Evolutionary conservation across 192 early-diverging fungal genomes (phyloP).

Genomic region (Pilobolus umbonatus): DNA sequence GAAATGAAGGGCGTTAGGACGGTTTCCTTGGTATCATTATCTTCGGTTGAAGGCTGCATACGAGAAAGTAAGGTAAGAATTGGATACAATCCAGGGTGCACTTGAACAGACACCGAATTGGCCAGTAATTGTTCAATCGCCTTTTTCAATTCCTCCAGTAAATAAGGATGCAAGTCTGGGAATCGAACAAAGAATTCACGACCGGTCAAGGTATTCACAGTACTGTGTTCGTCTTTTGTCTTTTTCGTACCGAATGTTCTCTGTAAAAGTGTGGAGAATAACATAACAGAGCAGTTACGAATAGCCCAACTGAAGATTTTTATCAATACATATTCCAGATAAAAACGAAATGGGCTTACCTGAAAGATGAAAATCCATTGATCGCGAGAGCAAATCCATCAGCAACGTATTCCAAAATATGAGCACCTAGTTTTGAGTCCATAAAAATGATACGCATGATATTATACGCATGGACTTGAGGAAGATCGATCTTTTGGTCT

Average conservation of each 20-base stretch:
- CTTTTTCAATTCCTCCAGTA: constrained; percentile 66
- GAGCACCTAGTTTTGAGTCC: constrained; percentile 72
- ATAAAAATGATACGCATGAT: constrained; percentile 79
- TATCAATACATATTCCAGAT: not conserved
- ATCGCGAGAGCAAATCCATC: constrained; percentile 77
- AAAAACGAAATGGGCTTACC: constrained; percentile 21
- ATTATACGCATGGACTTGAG: constrained; percentile 93
- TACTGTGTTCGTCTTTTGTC: constrained; percentile 63
- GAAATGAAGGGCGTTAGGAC: constrained; percentile 44
- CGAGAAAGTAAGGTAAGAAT: constrained; percentile 83
- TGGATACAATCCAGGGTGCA: constrained; percentile 89
- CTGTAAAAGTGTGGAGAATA: constrained; percentile 81
- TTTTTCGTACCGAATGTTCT: constrained; percentile 84
- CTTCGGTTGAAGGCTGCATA: constrained; percentile 61
- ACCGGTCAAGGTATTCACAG: constrained; percentile 72
- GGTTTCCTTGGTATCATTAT: constrained; percentile 32
- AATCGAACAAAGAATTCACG: constrained; percentile 90
- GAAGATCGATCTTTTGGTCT: constrained; percentile 72
- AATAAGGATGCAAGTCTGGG: constrained; percentile 71
- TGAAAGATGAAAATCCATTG: constrained; percentile 69
- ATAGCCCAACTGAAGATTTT: constrained; percentile 70
- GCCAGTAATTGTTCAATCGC: constrained; percentile 59
- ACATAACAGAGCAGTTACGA: constrained; percentile 89
- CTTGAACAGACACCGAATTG: constrained; percentile 36
- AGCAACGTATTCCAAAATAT: constrained; percentile 70